Evolutionary conservation across 768 basidiomycete genomes (phyloP).

Genomic region (Xerocomellus dryophilus): DNA sequence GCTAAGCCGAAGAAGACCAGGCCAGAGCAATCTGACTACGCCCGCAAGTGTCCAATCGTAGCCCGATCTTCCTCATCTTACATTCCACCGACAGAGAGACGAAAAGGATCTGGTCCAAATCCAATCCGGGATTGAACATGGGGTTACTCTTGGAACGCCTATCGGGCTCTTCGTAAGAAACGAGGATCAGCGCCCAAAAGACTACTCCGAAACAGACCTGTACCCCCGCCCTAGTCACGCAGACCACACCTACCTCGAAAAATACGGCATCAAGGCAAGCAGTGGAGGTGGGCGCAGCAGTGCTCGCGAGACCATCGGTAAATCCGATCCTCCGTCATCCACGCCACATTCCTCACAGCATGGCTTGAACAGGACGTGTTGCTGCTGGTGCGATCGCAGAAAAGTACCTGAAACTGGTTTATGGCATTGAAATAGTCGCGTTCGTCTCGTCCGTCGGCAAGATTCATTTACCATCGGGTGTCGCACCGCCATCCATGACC

Average conservation of each 20-base stretch:
- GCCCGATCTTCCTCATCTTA: neutral
- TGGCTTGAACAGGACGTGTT: slow-evolving; percentile 65
- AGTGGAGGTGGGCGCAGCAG: slow-evolving; percentile 93
- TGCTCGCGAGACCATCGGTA: slow-evolving; percentile 95
- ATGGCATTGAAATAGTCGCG: slow-evolving; percentile 92
- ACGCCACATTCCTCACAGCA: slow-evolving; percentile 3
- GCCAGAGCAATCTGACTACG: slow-evolving; percentile 95
- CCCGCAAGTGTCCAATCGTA: slow-evolving; percentile 56
- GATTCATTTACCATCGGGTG: slow-evolving; percentile 66
- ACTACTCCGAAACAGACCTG: slow-evolving; percentile 96
- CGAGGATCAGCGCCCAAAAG: slow-evolving; percentile 97
- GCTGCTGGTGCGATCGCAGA: slow-evolving; percentile 99
- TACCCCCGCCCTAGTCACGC: slow-evolving; percentile 98
- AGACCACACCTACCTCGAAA: slow-evolving; percentile 96
- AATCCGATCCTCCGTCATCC: slow-evolving; percentile 10
- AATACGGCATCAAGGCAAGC: slow-evolving; percentile 96
- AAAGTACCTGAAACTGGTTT: slow-evolving; percentile 82
- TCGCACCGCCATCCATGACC: slow-evolving; percentile 40
- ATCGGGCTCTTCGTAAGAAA: slow-evolving; percentile 96
- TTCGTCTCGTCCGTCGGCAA: slow-evolving; percentile 98
- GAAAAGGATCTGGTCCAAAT: slow-evolving; percentile 93
- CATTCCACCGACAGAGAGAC: slow-evolving; percentile 63
- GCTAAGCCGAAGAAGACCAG: slow-evolving; percentile 86
- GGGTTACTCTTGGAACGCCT: slow-evolving; percentile 94
- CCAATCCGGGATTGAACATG: slow-evolving; percentile 92